Percentiles rank a stretch among this genome's conserved stretches.
These are phyloP conservation scores for Plasmodium billcollinsi DNA, from an alignment of 169 alveolate genomes.

Conservation along the genomic window DNA sequence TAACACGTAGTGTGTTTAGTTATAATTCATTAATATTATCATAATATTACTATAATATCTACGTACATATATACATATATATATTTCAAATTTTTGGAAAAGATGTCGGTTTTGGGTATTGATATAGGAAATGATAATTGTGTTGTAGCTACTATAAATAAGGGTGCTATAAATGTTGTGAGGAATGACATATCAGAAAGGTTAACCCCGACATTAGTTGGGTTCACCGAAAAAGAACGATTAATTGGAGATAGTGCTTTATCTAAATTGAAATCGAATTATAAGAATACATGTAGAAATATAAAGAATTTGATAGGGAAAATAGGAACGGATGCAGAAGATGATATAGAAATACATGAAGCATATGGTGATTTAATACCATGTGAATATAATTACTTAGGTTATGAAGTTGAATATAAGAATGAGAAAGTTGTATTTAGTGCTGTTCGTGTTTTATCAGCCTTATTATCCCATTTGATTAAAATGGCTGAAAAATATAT, in stretches of 20 bases:
- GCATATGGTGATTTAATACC: constrained; percentile 80
- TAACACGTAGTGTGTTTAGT: not conserved
- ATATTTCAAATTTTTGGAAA: not conserved
- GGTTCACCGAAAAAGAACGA: constrained; percentile 93
- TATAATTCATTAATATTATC: too few relatives aligned
- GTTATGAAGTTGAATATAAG: constrained; percentile 84
- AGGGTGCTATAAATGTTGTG: constrained; percentile 96
- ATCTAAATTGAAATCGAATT: constrained; percentile 90
- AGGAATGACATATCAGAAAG: constrained; percentile 96
- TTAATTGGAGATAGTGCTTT: constrained; percentile 95
- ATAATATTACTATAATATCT: too few relatives aligned
- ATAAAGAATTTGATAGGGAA: constrained; percentile 91
- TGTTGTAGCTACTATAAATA: constrained; percentile 95
- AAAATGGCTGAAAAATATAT: constrained; percentile 88
- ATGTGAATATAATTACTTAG: constrained; percentile 85
- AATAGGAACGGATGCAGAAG: constrained; percentile 75
- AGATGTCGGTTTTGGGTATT: constrained; percentile 95
- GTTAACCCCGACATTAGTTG: constrained; percentile 94
- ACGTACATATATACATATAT: too few relatives aligned
- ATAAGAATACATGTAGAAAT: constrained; percentile 91
- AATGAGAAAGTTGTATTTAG: constrained; percentile 87
- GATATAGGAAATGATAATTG: constrained; percentile 97
- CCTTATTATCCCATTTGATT: constrained; percentile 86
- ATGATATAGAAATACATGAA: constrained; percentile 77
- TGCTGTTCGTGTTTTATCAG: constrained; percentile 92